Percentiles rank a stretch among this genome's conserved stretches.
phyloP scores from a whole-genome alignment of 345 rosid species.

The Adansonia digitata region DNA sequence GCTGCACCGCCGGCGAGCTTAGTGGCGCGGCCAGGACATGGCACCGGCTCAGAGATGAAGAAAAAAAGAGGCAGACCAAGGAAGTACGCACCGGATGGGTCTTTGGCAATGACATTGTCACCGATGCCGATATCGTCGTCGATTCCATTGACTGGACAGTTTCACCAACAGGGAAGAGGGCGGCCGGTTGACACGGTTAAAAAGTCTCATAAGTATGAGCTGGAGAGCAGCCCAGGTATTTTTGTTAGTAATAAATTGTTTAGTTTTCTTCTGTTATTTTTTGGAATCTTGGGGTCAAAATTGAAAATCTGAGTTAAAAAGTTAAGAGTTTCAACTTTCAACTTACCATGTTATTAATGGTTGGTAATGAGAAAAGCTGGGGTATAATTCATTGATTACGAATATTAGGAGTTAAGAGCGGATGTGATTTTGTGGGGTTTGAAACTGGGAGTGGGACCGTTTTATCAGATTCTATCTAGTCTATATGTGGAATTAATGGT shows the following conservation, averaged over 20 bases:
- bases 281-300: neutral
- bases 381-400: constrained; percentile 4
- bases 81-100: constrained; percentile 73
- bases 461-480: constrained; percentile 41
- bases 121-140: constrained; percentile 93
- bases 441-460: constrained; percentile 62
- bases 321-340: neutral
- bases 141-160: constrained; percentile 59
- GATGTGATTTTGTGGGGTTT: constrained; percentile 33
- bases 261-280: neutral
- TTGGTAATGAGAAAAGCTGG: constrained; percentile 12
- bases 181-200: constrained; percentile 39
- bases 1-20: constrained; percentile 10
- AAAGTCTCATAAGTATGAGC: constrained; percentile 49
- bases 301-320: neutral
- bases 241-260: neutral
- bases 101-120: constrained; percentile 47
- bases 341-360: neutral
- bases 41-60: constrained; percentile 38
- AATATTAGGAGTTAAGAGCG: neutral
- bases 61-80: constrained; percentile 94
- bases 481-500: constrained; percentile 38
- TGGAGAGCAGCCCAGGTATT: constrained; percentile 51
- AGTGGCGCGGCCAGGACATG: constrained; percentile 25
- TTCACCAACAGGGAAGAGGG: constrained; percentile 51